Base-by-base conservation (phyloP, 1,284 basidiomycete species). In the Trichosporon sp. region DNA sequence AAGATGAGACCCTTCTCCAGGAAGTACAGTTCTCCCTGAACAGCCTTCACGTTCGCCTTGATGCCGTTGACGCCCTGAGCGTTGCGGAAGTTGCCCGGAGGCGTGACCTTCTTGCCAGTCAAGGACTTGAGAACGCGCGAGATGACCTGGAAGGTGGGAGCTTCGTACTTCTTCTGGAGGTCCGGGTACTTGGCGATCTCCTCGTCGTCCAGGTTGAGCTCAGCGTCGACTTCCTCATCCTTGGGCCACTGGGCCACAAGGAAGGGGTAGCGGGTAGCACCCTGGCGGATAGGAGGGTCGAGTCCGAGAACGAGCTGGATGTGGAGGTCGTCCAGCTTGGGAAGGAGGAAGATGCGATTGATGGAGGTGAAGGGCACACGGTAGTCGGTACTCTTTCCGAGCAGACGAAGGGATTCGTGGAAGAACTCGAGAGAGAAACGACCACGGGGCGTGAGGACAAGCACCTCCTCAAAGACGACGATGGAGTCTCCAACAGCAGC, bases 351-450 rank as follows among this genome's bases (percentile, higher is more conserved):
- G 25, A 99, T 85, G 72, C 89, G 88, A 60, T 92, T 91, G 75
- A 99, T 95, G 73, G 91, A 93, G 53, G 88, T 88, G 84, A 96
- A 98, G 31, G 93, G 87, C 69, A 99, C 93, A 84, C 98, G 97
- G 87, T 99, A 99, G 84, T 99, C 97, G 84, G 99, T 99, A 2
- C 94, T 98, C 85, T 98, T 98, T 71, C 97, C 97, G 51, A 95
- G 91, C 34, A 99, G 85, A 53, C 97, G 90, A 77, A 99, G 83
- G 84, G 96, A 98, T 62, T 93, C 92, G 51, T 90, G 89, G 86
- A 94, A 98, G 90, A 99, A 95, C 84, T 99, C 97, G 82, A 99
- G 91, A 76, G 98, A 95, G 83, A 96, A 98, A 70, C 95, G 90
- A 68, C 96, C 96, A 86, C 95, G 86, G 74, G 97, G 97, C 0